Evolutionary conservation across 805 yeast genomes (phyloP).

Genomic region (Clavispora phyllophila): DNA sequence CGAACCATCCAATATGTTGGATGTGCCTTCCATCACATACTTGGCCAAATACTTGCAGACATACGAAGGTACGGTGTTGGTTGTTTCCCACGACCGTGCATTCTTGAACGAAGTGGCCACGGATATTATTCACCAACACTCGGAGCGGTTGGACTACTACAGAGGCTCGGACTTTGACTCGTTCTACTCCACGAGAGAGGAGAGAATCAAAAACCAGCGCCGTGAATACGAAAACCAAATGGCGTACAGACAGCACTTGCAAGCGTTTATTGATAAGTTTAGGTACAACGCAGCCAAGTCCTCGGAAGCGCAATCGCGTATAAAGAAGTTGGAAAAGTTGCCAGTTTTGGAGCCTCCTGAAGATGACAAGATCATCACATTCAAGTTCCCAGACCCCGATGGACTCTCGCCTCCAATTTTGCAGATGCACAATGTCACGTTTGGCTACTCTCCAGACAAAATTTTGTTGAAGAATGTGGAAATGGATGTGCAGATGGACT

Average conservation of each 20-base stretch:
- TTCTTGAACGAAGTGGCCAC: conserved; percentile 97
- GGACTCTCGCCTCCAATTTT: conserved; percentile 88
- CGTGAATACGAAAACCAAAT: conserved; percentile 97
- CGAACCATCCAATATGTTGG: conserved; percentile 99
- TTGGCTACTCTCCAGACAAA: conserved; percentile 70
- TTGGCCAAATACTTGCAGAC: conserved; percentile 84
- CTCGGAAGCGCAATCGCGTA: conserved; percentile 96
- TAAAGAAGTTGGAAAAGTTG: conserved; percentile 90
- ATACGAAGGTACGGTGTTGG: conserved; percentile 87
- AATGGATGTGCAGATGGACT: conserved; percentile 85
- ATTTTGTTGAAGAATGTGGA: conserved; percentile 73
- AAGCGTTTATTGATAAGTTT: conserved; percentile 90
- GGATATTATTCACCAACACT: conserved; percentile 95
- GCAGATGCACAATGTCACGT: conserved; percentile 79
- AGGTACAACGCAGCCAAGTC: conserved; percentile 98
- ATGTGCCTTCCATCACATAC: conserved; percentile 96
- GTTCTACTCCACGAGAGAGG: conserved; percentile 90
- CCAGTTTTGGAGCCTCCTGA: conserved; percentile 93
- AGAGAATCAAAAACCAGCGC: conserved; percentile 85
- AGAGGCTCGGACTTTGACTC: conserved; percentile 90
- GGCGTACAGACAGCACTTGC: conserved; percentile 92
- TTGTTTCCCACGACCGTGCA: conserved; percentile 97
- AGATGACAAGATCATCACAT: conserved; percentile 78
- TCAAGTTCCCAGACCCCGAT: conserved; percentile 95
- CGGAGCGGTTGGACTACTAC: conserved; percentile 93